Conservation (phyloP, 2,329 filamentous ascomycete species). For the Huntiella decipiens region DNA sequence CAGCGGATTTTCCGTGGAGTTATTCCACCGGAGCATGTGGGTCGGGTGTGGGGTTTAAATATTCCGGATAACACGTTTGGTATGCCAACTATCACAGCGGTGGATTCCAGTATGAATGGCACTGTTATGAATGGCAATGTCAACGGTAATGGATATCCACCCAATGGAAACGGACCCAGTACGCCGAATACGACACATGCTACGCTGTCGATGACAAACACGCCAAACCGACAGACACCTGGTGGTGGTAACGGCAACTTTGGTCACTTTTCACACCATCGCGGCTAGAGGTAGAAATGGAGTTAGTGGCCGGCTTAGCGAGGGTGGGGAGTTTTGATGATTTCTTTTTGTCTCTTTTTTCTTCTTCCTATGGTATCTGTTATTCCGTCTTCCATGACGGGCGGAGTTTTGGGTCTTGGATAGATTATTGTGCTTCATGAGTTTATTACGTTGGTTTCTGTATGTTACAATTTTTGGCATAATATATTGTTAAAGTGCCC, state of each 20-base stretch:
- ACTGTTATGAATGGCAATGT: constrained; percentile 18
- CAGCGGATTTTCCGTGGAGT: constrained; percentile 72
- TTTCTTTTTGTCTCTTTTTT: background rate
- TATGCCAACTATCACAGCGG: constrained; percentile 4
- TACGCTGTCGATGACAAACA: constrained; percentile 22
- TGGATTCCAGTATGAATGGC: constrained; percentile 25
- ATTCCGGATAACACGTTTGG: constrained; percentile 33
- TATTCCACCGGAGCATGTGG: constrained; percentile 63
- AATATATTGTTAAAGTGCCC: too few relatives aligned
- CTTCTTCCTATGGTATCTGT: constrained; percentile 1
- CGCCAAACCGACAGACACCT: constrained; percentile 48
- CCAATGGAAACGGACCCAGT: constrained; percentile 36
- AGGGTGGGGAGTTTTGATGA: background rate
- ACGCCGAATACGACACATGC: constrained; percentile 49
- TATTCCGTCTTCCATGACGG: background rate
- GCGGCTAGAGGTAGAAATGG: too few relatives aligned
- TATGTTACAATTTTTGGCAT: background rate
- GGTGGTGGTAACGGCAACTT: constrained; percentile 41
- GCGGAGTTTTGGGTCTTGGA: too few relatives aligned
- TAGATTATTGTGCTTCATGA: too few relatives aligned
- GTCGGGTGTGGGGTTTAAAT: constrained; percentile 86
- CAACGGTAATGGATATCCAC: constrained; percentile 19
- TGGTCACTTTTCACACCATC: constrained; percentile 40
- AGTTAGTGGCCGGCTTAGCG: background rate
- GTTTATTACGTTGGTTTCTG: background rate